phyloP scores from a whole-genome alignment of 805 yeast species.

The Sugiyamaella boreocaroliniensis region DNA sequence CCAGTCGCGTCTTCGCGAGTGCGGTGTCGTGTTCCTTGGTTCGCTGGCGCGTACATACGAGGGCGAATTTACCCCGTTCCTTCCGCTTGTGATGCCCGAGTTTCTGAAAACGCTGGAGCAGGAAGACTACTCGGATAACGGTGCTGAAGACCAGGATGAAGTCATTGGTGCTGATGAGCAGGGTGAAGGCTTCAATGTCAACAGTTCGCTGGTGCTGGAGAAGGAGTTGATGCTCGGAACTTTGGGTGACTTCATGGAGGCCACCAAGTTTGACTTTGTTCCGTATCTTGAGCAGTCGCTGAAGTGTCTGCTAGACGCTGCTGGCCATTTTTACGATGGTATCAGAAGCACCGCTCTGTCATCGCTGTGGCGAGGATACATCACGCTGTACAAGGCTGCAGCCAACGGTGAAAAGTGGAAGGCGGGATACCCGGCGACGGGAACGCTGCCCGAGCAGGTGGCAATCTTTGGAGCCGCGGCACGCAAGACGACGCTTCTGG shows the following conservation, averaged over 20 bases:
- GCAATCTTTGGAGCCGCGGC: constrained; percentile 58
- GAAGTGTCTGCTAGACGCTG: constrained; percentile 57
- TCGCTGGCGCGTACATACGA: constrained; percentile 94
- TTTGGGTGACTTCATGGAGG: constrained; percentile 77
- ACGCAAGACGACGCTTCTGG: constrained; percentile 55
- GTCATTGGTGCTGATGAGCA: constrained; percentile 45
- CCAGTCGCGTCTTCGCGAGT: constrained; percentile 82
- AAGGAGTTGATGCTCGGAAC: constrained; percentile 94
- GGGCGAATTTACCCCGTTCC: constrained; percentile 78
- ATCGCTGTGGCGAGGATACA: constrained; percentile 76
- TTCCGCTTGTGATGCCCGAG: constrained; percentile 76
- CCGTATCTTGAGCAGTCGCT: constrained; percentile 65
- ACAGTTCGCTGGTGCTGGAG: constrained; percentile 92
- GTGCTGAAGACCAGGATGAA: constrained; percentile 36
- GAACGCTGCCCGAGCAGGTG: constrained; percentile 36
- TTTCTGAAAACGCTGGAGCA: constrained; percentile 77
- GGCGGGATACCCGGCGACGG: constrained; percentile 29
- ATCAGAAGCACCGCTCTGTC: constrained; percentile 80
- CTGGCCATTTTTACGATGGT: constrained; percentile 77
- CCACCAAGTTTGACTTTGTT: constrained; percentile 75
- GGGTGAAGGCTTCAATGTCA: constrained; percentile 66
- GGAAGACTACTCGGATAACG: constrained; percentile 54
- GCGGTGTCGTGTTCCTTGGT: constrained; percentile 88
- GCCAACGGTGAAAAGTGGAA: constrained; percentile 25
- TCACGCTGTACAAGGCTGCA: constrained; percentile 45